Base-by-base conservation (phyloP, 148 eudicot species). In the Spergularia bocconei region DNA sequence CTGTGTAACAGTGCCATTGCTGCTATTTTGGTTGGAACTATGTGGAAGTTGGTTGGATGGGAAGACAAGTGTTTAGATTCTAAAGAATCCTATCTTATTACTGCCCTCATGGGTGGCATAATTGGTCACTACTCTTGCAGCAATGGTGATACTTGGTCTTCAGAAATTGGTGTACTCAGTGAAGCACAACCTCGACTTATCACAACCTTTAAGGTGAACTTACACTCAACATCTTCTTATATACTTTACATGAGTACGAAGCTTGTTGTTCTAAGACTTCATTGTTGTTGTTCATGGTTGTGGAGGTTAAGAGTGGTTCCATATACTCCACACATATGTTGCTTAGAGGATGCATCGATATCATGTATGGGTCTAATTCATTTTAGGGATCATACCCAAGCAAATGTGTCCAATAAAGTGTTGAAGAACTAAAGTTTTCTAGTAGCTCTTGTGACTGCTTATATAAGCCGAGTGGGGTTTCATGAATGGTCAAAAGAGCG, bases 111-210 rank as follows among this genome's bases (percentile, higher is more conserved):
- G 79, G 97, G 98, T 72, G 93, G 96, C 60, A 74, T 95, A 63
- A 85, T 95, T 67, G 98, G 98, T 71, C 98, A 95, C 76, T 95
- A 92, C 66, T 89, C 82, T 53, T 95, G 98, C 82, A 80, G 88
- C 79, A 95, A 87, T 76, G 98, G 98, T 72, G 98, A 95, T 67
- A 95, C 98, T 68, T 95, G 98, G 98, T 95, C 98, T 10, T 95
- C 98, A 17, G 98, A 95, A 84, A 88, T 95, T 73, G 98, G 98
- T 68, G 79, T 92, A 56, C 90, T 95, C 44, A 92, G 97, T 84
- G 88, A 90, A 67, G 85, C 83, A 52, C 93, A 88, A 25, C 98
- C 98, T 74, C 88, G 90, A 61, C 71, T 95, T 48, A 88, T 95
- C 70, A 95, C 97, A 68, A 95, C 90, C 71, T 86, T 92, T 38